Base-by-base conservation (phyloP, 371 early-diverging fungal species). In the Mucor indicus region DNA sequence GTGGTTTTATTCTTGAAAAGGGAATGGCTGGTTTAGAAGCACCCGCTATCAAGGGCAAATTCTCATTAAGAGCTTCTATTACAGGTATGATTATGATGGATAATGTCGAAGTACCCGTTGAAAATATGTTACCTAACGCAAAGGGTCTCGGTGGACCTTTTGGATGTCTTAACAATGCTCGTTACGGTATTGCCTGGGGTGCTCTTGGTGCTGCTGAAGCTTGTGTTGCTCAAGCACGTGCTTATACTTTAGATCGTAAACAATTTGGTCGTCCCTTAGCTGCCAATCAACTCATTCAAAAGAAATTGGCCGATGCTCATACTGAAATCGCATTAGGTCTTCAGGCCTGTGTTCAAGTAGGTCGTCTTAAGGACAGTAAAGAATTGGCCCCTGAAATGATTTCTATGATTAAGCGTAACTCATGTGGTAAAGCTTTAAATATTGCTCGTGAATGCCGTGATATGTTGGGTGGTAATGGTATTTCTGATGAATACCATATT, bases 71-170 rank as follows among this genome's bases (percentile, higher is more conserved):
- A 36, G 97, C 98, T 5, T 95, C 96, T 3, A 79, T 84, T 52
- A 98, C 98, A 1, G 98, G 98, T 39, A 95, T 95, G 96, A 97
- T 98, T 64, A 86, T 92, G 87, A 95, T 97, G 96, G 98, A 97
- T 55, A 88, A 95, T 41, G 97, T 97, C n/a, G 83, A 84, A 50
- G 89, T 96, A 2, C 94, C 97, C 0, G 82, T 62, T 10, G 92
- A 89, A 49, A 93, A 94, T 67, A 75, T 96, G 73, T 72, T 97
- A 22, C 95, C 96, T 30, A 79, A 85, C 16, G 96, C 89, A 13
- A 72, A 81, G 40, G 97, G 98, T 3, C 81, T 98, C 38, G 93
- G 92, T 79, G 98, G 98, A 11, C 98, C 98, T 9, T 98, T 98
- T 57, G 91, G 94, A 21, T 98, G 97, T 67, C 76, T 98, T 12